Evolutionary conservation across 192 early-diverging fungal genomes (phyloP).

Genomic region (Haplosporangium gracile): DNA sequence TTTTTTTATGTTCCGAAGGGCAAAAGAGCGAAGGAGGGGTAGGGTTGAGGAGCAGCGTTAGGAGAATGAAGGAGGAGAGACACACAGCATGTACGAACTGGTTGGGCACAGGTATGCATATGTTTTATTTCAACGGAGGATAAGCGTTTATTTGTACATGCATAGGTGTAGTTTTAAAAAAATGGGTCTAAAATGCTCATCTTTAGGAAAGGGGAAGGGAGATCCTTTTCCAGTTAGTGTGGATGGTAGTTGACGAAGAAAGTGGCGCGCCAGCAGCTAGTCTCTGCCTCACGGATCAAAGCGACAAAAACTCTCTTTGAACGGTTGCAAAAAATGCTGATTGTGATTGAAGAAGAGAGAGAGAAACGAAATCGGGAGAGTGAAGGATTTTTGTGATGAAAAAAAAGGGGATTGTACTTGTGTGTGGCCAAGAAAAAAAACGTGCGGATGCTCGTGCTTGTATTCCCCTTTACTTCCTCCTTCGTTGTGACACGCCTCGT

Average conservation of each 20-base stretch:
- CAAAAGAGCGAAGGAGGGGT: not conserved
- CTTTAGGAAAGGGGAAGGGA: not conserved
- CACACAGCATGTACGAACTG: not conserved
- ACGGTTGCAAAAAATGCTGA: too few relatives aligned
- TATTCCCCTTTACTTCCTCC: not conserved
- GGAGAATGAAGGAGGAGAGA: not conserved
- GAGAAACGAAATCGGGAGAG: too few relatives aligned
- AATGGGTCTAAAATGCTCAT: not conserved
- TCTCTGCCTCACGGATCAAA: not conserved
- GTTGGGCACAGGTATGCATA: not conserved
- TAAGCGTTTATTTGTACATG: not conserved
- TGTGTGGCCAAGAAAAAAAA: not conserved
- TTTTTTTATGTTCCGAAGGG: not conserved
- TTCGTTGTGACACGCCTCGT: not conserved
- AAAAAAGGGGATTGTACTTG: not conserved
- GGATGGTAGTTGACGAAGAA: not conserved
- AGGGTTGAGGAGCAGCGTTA: too few relatives aligned
- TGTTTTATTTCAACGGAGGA: not conserved
- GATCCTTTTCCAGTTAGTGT: not conserved
- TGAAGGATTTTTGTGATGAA: too few relatives aligned
- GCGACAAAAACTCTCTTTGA: not conserved
- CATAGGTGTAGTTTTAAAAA: not conserved
- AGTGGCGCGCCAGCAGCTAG: not conserved
- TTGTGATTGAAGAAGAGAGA: too few relatives aligned
- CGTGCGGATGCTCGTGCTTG: not conserved